Conservation (phyloP, 768 basidiomycete genomes). For the Bullera alba region DNA sequence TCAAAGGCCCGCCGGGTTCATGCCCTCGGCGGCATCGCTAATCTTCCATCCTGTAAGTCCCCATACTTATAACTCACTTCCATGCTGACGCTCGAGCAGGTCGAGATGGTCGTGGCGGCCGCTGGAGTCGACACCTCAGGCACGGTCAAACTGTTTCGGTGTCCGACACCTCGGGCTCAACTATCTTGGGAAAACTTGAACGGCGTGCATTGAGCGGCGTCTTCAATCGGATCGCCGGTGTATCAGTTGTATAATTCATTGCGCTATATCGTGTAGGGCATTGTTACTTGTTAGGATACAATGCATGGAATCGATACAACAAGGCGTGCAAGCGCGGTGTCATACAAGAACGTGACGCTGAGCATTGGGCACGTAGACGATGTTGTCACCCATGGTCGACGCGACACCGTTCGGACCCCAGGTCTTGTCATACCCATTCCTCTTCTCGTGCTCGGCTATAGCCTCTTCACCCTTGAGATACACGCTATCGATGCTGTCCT, state of each 20-base stretch:
- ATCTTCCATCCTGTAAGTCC: constrained; percentile 46
- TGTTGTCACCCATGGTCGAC: background rate
- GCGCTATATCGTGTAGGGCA: too few relatives aligned
- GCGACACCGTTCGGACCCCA: background rate
- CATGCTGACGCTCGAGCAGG: constrained; percentile 11
- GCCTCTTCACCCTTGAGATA: constrained; percentile 14
- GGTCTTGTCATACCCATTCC: constrained; percentile 5
- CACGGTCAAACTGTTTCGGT: constrained; percentile 36
- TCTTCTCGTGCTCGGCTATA: background rate
- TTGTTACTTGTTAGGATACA: too few relatives aligned
- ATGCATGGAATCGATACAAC: too few relatives aligned
- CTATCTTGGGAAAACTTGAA: background rate
- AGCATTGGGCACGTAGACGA: background rate
- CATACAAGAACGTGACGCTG: background rate
- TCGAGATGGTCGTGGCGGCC: constrained; percentile 44
- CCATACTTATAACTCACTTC: background rate
- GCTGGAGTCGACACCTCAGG: constrained; percentile 42
- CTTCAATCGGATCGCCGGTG: too few relatives aligned
- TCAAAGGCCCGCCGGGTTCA: constrained; percentile 16
- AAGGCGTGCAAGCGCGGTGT: too few relatives aligned
- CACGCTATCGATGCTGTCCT: constrained; percentile 17
- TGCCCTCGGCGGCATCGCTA: constrained; percentile 40
- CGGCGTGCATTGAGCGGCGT: too few relatives aligned
- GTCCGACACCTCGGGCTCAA: constrained; percentile 2
- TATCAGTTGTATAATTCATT: too few relatives aligned